Percentiles rank a stretch among this genome's conserved stretches.
phyloP scores from a whole-genome alignment of 2,329 filamentous ascomycete species.

The Paecilomyces fulvus region DNA sequence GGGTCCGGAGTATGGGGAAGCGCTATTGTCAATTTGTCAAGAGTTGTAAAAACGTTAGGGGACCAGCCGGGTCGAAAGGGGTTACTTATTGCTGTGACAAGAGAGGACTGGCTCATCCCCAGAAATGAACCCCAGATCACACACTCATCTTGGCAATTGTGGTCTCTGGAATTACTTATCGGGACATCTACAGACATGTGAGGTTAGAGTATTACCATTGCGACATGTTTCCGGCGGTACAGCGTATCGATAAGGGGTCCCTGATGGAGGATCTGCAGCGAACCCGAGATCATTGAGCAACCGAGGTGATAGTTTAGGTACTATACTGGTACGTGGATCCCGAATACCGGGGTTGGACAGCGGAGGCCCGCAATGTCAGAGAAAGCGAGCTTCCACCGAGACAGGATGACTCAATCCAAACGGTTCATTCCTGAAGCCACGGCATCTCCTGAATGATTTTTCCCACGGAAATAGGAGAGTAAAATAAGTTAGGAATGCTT shows the following conservation, averaged over 20 bases:
- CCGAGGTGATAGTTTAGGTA: slow-evolving; percentile 6
- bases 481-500: background rate
- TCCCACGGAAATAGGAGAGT: background rate
- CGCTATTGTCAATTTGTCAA: too few relatives aligned
- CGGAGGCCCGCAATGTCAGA: background rate
- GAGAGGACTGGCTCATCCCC: too few relatives aligned
- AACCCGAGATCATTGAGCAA: background rate
- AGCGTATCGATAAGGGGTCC: background rate
- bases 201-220: background rate
- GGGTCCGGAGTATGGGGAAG: background rate
- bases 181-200: too few relatives aligned
- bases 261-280: background rate
- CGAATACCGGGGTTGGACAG: slow-evolving; percentile 8
- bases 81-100: too few relatives aligned
- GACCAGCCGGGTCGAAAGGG: too few relatives aligned
- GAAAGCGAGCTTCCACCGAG: background rate
- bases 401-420: background rate
- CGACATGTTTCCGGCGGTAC: background rate
- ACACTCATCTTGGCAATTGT: too few relatives aligned
- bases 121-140: too few relatives aligned
- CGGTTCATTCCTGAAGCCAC: background rate
- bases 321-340: slow-evolving; percentile 1
- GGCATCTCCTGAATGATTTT: background rate
- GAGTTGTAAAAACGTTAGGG: too few relatives aligned
- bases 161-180: too few relatives aligned